Evolutionary conservation across 345 rosid species (phyloP).

Genomic region (Excoecaria cochinchinensis): DNA sequence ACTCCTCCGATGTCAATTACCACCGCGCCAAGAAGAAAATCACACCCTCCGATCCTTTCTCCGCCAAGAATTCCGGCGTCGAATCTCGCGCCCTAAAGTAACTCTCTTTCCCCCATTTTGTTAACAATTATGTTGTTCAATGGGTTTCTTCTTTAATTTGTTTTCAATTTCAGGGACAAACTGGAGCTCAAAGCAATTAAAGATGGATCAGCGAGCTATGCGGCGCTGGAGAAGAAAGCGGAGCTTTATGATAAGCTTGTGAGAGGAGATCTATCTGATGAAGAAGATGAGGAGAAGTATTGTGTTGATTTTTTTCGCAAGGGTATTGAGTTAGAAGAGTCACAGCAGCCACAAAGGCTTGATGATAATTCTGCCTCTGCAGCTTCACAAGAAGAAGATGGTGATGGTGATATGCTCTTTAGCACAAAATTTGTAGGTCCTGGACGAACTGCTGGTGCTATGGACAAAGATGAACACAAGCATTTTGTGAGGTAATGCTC

Average conservation of each 20-base stretch:
- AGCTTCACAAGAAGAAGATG: slow-evolving; percentile 37
- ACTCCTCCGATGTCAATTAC: slow-evolving; percentile 47
- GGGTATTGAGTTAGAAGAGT: slow-evolving; percentile 50
- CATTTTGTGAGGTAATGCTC: slow-evolving; percentile 72
- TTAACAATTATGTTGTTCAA: neutral
- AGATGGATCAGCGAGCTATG: slow-evolving; percentile 78
- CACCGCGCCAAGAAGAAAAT: slow-evolving; percentile 76
- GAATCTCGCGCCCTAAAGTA: slow-evolving; percentile 74
- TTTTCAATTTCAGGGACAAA: slow-evolving; percentile 58
- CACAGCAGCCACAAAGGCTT: slow-evolving; percentile 24
- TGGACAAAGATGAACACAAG: slow-evolving; percentile 67
- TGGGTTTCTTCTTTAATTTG: neutral
- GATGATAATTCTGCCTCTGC: slow-evolving; percentile 26
- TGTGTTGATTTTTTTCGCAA: slow-evolving; percentile 85
- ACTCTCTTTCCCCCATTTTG: neutral
- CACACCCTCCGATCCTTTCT: slow-evolving; percentile 47
- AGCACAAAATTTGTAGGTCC: slow-evolving; percentile 53
- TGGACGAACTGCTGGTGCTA: slow-evolving; percentile 52
- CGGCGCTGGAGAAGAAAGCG: slow-evolving; percentile 90
- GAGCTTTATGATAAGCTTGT: slow-evolving; percentile 75
- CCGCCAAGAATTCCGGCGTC: slow-evolving; percentile 76
- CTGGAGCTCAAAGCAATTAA: slow-evolving; percentile 80
- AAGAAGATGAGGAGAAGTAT: slow-evolving; percentile 82
- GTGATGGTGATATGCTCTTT: slow-evolving; percentile 37
- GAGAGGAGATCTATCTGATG: slow-evolving; percentile 83